Evolutionary conservation across 176 grass and related monocot genomes (phyloP), one percentile per base, ranked within the genome.

Genomic region (Hordeum vulgare): DNA sequence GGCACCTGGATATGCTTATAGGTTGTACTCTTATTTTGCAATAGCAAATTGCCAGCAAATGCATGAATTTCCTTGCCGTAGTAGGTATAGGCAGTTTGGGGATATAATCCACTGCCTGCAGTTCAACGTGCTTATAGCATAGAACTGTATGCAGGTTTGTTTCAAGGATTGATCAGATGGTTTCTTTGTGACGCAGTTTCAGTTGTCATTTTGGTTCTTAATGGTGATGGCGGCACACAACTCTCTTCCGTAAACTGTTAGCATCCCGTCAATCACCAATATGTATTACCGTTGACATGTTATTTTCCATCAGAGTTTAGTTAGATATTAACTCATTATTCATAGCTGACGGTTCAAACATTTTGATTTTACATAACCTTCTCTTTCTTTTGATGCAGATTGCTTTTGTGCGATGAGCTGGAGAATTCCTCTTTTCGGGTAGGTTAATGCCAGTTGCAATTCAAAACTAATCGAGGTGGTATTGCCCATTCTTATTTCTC

Each of bases 401-500:
- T 84, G 2, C 37, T 80, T 39, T 66, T 36, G 25, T 37, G 85
- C 44, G 41, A 97, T 97, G 94, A 97, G 86, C 79, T 94, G 91
- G 94, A 94, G 88, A 82, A 68, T 97, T 90, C 94, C 94, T 81
- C 83, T 90, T 83, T 91, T 97, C 3, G 94, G 94, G 91, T 91
- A 89, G 57, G 85, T 88, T 77, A 42, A 53, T 59, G 6, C n/a
- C n/a, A n/a, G n/a, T n/a, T n/a, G n/a, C n/a, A n/a, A n/a, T n/a
- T n/a, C n/a, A n/a, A n/a, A n/a, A n/a, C n/a, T n/a, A n/a, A n/a
- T n/a, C n/a, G n/a, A n/a, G n/a, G n/a, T n/a, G n/a, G n/a, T n/a
- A n/a, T n/a, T n/a, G n/a, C 28, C 9, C 51, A 17, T 84, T 79
- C 37, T 75, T 17, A 74, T 68, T 62, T 75, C 33, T 18, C 6